Conservation (phyloP, 345 rosid species). For the Mallotus nudiflorus region DNA sequence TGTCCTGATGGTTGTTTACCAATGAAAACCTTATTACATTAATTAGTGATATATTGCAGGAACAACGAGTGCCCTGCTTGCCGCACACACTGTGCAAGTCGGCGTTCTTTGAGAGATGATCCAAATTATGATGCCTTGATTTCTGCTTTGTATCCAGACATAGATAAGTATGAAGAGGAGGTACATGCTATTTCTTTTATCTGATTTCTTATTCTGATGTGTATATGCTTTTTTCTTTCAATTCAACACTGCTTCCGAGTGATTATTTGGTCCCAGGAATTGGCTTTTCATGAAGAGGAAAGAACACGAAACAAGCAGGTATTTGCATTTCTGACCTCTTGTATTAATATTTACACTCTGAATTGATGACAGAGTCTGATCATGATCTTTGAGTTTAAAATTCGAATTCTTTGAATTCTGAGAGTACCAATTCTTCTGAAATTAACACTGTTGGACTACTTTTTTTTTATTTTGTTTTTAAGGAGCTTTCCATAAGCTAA, state of each 20-base stretch:
- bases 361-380: constrained; percentile 3
- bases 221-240: constrained; percentile 11
- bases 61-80: constrained; percentile 98
- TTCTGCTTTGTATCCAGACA: constrained; percentile 73
- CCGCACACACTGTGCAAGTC: constrained; percentile 96
- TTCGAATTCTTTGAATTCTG: not conserved
- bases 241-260: constrained; percentile 15
- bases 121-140: constrained; percentile 88
- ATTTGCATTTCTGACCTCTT: constrained; percentile 10
- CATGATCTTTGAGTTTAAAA: not conserved
- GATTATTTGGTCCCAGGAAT: constrained; percentile 51
- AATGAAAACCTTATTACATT: constrained; percentile 2
- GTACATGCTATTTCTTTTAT: constrained; percentile 35
- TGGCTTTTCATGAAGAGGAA: constrained; percentile 86
- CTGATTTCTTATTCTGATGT: constrained; percentile 11
- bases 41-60: constrained; percentile 48
- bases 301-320: constrained; percentile 88
- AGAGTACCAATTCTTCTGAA: not conserved
- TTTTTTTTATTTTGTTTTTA: not conserved
- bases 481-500: not conserved
- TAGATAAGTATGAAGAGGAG: constrained; percentile 79
- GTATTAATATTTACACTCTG: constrained; percentile 1
- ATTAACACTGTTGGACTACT: not conserved
- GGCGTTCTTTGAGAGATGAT: constrained; percentile 95
- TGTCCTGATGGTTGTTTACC: constrained; percentile 2